Conservation (phyloP, 176 grass and related monocot genomes). For the Avena sativa region DNA sequence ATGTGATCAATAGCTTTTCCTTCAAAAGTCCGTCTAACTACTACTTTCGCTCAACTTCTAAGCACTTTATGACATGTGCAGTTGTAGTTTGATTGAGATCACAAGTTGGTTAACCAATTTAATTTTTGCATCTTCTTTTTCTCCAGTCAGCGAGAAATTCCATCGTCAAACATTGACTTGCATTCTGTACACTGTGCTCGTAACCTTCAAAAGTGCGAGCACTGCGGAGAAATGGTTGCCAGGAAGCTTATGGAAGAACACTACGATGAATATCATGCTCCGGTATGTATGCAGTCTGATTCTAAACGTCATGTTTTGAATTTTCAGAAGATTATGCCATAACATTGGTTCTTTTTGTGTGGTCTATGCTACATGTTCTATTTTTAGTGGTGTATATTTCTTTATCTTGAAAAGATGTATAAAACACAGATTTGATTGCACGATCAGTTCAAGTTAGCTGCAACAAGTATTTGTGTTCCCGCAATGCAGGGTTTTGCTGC, state of each 20-base stretch:
- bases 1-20: not conserved
- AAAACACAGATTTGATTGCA: not conserved
- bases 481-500: not conserved
- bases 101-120: slow-evolving; percentile 6
- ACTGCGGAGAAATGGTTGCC: slow-evolving; percentile 75
- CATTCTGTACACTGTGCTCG: slow-evolving; percentile 77
- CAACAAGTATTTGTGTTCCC: not conserved
- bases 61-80: not conserved
- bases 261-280: slow-evolving; percentile 69
- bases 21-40: not conserved
- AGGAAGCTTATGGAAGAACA: slow-evolving; percentile 74
- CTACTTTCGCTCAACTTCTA: not conserved
- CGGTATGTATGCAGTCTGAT: slow-evolving; percentile 48
- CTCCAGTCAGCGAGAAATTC: slow-evolving; percentile 65
- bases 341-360: not conserved
- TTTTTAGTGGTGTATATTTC: slow-evolving; percentile 18
- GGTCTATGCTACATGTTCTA: slow-evolving; percentile 16
- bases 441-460: not conserved
- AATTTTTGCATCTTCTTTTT: slow-evolving; percentile 27
- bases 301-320: not conserved
- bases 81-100: slow-evolving; percentile 27
- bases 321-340: not conserved
- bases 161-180: slow-evolving; percentile 71
- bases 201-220: slow-evolving; percentile 73
- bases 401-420: not conserved